phyloP scores from a whole-genome alignment of 495 filamentous ascomycete genomes.

The Cladorrhinum samala region DNA sequence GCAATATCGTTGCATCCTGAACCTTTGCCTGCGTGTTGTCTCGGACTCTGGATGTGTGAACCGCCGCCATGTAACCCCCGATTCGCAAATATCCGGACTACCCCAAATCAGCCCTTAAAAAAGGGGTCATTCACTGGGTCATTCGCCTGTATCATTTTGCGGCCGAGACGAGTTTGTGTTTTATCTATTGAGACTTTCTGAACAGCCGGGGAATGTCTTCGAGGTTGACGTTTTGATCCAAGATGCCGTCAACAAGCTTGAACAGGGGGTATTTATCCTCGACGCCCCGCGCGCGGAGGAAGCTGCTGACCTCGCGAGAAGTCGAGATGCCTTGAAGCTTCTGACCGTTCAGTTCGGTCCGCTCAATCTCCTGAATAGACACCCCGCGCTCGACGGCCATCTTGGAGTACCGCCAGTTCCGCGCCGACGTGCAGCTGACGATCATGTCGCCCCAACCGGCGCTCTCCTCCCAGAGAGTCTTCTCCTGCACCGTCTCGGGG shows the following conservation, averaged over 20 bases:
- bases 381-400: constrained; percentile 73
- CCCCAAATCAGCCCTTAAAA: no score
- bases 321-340: constrained; percentile 93
- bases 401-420: constrained; percentile 92
- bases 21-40: no score
- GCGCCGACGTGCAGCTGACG: constrained; percentile 82
- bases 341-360: constrained; percentile 88
- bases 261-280: constrained; percentile 88
- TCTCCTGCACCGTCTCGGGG: constrained; percentile 63
- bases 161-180: no score
- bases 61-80: no score
- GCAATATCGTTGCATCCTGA: background rate
- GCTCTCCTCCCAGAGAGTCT: constrained; percentile 92
- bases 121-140: no score
- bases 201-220: constrained; percentile 58
- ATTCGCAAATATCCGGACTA: no score
- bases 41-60: no score
- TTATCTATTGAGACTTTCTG: constrained; percentile 21
- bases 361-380: constrained; percentile 80
- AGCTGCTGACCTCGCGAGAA: constrained; percentile 80
- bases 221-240: constrained; percentile 52
- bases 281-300: constrained; percentile 67
- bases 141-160: no score
- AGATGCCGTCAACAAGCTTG: constrained; percentile 68
- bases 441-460: constrained; percentile 95